Evolutionary conservation across 208 protist genomes (phyloP), one percentile per base, ranked within the genome.

Genomic region (Entamoeba invadens): DNA sequence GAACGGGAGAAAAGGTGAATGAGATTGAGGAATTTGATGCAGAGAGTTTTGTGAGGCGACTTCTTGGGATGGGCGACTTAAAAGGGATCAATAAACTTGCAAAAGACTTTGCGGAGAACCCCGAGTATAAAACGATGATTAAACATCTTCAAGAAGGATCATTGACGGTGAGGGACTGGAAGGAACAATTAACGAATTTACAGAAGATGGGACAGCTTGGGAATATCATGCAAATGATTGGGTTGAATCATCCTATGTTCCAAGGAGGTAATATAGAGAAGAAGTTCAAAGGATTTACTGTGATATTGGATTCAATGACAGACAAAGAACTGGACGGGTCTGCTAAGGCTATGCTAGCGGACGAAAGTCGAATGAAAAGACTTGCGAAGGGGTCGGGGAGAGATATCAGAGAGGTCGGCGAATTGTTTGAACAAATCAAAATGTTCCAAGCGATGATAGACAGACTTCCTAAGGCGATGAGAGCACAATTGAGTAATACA

Each of bases 11-110:
- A 92, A 77, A 45, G 18, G 91, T 96, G 1, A 93, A 96, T 57
- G 44, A 95, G 44, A 45, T 96, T 45, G 93, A 95, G 46, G 4
- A 5, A 3, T 96, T 96, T 93, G 25, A 93, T 35, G 91, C 91
- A 16, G 45, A 93, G 46, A 18, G 16, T 46, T 96, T 96, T 57
- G 51, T 96, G 3, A 50, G 57, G 21, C 8, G 38, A 10, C 25
- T 96, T 0, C 38, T 96, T 5, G 95, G 95, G 18, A 77, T 57
- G 44, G 95, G 95, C 8, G 95, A 96, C 92, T 44, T 95, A n/a
- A 4, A 68, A 31, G 92, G 44, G 3, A 21, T 95, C 2, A 47
- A 92, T 12, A 31, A 92, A 45, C 25, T 47, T 4, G 47, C 95
- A 42, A 3, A 95, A 68, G 45, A 35, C 0, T 35, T 46, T 45